phyloP scores from a whole-genome alignment of 2,329 filamentous ascomycete species.

The Neofusicoccum ribis region DNA sequence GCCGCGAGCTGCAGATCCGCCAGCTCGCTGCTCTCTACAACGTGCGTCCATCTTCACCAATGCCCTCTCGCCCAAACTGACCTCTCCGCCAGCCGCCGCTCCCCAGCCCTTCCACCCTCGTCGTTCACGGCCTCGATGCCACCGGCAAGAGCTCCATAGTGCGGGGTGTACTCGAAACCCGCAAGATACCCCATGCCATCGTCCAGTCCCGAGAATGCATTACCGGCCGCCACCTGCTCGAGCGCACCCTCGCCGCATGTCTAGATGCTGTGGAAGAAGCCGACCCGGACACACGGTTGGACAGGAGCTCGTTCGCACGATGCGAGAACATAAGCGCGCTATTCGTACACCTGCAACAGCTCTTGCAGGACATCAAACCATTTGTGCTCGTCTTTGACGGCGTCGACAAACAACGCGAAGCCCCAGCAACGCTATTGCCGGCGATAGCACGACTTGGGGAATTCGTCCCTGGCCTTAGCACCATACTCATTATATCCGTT shows the following conservation, averaged over 20 bases:
- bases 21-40: conserved; percentile 48
- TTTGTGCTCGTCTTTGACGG: conserved; percentile 87
- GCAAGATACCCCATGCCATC: conserved; percentile 58
- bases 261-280: conserved; percentile 49
- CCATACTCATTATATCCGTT: conserved; percentile 73
- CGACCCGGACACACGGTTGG: conserved; percentile 37
- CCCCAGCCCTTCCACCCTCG: conserved; percentile 71
- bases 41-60: conserved; percentile 31
- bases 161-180: conserved; percentile 58
- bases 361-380: conserved; percentile 53
- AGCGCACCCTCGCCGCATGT: conserved; percentile 63
- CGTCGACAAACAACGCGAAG: conserved; percentile 81
- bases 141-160: conserved; percentile 82
- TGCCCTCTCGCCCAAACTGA: conserved; percentile 23
- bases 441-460: conserved; percentile 81
- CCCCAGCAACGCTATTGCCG: conserved; percentile 73
- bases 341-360: conserved; percentile 67
- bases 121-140: conserved; percentile 80
- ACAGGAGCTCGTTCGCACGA: conserved; percentile 54
- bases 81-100: conserved; percentile 54
- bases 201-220: conserved; percentile 75
- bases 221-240: conserved; percentile 74
- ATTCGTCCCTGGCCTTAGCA: conserved; percentile 76
- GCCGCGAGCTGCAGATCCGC: conserved; percentile 49
- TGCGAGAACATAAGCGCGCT: conserved; percentile 83